Evolutionary conservation across 371 early-diverging fungal species (phyloP).

Genomic region (Apophysomyces variabilis): DNA sequence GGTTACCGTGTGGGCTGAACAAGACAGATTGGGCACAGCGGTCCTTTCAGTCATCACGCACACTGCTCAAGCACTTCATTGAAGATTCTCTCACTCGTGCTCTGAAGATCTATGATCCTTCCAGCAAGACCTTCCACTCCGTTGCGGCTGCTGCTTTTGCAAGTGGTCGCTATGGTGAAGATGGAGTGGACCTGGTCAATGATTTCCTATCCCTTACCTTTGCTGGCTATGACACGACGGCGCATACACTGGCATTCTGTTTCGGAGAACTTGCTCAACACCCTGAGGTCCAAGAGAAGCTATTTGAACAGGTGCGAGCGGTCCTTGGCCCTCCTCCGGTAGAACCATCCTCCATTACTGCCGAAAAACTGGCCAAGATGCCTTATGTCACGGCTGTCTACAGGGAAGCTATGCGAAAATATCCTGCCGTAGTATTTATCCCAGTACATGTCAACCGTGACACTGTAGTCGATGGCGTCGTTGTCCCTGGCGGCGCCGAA

Average conservation of each 20-base stretch:
- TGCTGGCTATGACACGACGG: slow-evolving; percentile 56
- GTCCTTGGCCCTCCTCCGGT: slow-evolving; percentile 50
- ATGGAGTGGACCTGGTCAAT: slow-evolving; percentile 38
- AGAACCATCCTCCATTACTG: slow-evolving; percentile 35
- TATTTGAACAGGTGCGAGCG: slow-evolving; percentile 40
- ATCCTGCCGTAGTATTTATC: slow-evolving; percentile 54
- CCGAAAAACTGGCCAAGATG: slow-evolving; percentile 45
- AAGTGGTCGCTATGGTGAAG: slow-evolving; percentile 36
- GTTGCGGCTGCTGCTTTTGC: slow-evolving; percentile 47
- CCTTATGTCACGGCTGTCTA: slow-evolving; percentile 51
- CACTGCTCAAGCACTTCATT: slow-evolving; percentile 43
- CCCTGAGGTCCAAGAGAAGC: slow-evolving; percentile 39
- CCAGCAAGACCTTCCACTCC: slow-evolving; percentile 27
- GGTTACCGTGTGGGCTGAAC: slow-evolving; percentile 52
- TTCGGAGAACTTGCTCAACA: slow-evolving; percentile 50
- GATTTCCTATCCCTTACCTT: slow-evolving; percentile 48
- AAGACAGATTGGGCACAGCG: slow-evolving; percentile 51
- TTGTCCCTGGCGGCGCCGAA: slow-evolving; percentile 48
- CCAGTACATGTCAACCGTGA: slow-evolving; percentile 54
- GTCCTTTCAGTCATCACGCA: slow-evolving; percentile 38
- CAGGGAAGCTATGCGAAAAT: slow-evolving; percentile 51
- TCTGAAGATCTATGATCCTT: slow-evolving; percentile 15
- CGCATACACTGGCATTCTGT: slow-evolving; percentile 50
- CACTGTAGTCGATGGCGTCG: slow-evolving; percentile 38
- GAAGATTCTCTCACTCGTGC: slow-evolving; percentile 35